Evolutionary conservation across 352 stramenopile genomes (phyloP), one percentile per base, ranked within the genome.

Genomic region (Phytopythium mirpurense): DNA sequence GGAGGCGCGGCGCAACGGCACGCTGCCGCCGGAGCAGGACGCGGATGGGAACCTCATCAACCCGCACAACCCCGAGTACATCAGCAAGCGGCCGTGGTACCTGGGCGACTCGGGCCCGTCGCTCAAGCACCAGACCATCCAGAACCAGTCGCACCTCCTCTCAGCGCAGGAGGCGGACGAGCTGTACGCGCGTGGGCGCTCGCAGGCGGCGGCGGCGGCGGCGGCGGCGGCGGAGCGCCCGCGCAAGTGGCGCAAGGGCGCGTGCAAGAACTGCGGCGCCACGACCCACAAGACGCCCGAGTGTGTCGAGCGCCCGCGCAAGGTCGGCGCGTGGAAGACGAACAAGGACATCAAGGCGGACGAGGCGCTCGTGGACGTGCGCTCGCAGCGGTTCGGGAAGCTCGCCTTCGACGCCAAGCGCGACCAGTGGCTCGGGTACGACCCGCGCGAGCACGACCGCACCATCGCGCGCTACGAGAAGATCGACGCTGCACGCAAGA

Each of bases 1-100:
- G n/a, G 86, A 97, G 57, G 88, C 87, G 55, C 80, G 88, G 31
- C 93, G 95, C 69, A 89, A 89, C 41, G 88, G 88, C n/a, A 90
- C 75, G 55, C 62, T 93, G 49, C 84, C 83, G 19, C 87, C 88
- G 0, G 85, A 94, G 68, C 68, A 95, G 63, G 88, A 97, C 64
- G 78, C 84, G 19, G 84, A 96, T 23, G 95, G 95, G 21, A 95
- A 96, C 56, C 98, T 99, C 63, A 99, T 99, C 68, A 99, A 99
- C 74, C 96, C 96, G 38, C 97, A 99, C 83, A 99, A 99, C 70
- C 97, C 97, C 41, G 96, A 99, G 73, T 99, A 98, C 77, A 99
- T 99, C 65, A 98, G 89, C 44, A 98, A 99, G 73, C 84, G 93
- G 60, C 97, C 97, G 48, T 99, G 97, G 97, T 99, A 99, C 74